Conservation (phyloP, 768 basidiomycete species). For the Cyclocybe cylindracea region DNA sequence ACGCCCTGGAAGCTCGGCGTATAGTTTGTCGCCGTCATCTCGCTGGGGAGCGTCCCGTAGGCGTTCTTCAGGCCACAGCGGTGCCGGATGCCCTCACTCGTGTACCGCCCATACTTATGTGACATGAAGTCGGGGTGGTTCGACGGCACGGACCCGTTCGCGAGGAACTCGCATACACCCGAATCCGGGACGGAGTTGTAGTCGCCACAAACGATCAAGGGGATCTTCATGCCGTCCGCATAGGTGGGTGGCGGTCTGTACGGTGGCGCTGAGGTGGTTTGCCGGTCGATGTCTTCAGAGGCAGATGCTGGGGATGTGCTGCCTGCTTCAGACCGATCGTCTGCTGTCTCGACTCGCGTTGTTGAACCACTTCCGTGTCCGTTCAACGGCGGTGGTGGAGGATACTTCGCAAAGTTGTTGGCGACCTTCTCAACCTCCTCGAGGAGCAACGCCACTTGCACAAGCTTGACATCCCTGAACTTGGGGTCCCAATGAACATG, state of each 20-base stretch:
- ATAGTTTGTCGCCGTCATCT: conserved; percentile 81
- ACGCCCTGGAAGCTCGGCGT: conserved; percentile 85
- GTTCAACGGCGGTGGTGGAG: conserved; percentile 51
- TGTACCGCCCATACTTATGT: conserved; percentile 90
- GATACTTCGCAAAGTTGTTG: conserved; percentile 80
- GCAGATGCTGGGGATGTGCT: conserved; percentile 10
- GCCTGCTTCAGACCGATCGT: conserved; percentile 18
- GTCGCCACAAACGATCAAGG: conserved; percentile 90
- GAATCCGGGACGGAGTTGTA: conserved; percentile 88
- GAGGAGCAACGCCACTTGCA: conserved; percentile 89
- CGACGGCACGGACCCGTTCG: conserved; percentile 64
- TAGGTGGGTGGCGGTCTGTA: conserved; percentile 67
- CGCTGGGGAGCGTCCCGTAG: conserved; percentile 55
- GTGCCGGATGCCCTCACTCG: conserved; percentile 85
- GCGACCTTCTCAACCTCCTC: conserved; percentile 94
- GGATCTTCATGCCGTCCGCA: conserved; percentile 85
- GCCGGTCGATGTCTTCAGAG: conserved; percentile 3
- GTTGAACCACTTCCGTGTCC: conserved; percentile 4
- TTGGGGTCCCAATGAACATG: conserved; percentile 94
- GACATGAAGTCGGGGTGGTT: conserved; percentile 92
- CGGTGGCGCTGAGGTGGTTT: conserved; percentile 19
- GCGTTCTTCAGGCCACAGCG: conserved; percentile 82
- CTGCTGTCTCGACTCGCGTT: conserved; percentile 26
- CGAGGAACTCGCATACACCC: conserved; percentile 90
- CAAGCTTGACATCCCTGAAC: conserved; percentile 95